Evolutionary conservation across 2,329 filamentous ascomycete species (phyloP).

Genomic region (Pyrenophora seminiperda): DNA sequence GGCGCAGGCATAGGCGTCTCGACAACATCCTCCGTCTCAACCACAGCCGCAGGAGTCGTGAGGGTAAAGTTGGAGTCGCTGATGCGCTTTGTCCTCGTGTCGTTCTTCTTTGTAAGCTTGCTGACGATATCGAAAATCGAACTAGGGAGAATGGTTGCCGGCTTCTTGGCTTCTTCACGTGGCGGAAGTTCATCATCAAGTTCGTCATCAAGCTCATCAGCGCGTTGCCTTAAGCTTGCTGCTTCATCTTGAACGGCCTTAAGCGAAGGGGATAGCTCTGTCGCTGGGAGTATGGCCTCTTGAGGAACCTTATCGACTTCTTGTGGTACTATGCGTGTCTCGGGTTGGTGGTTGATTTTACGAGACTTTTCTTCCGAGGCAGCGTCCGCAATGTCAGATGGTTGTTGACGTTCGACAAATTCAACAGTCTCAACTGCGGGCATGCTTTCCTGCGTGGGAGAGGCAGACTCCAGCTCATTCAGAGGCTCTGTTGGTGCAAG

Average conservation of each 20-base stretch:
- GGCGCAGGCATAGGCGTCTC: slow-evolving; percentile 11
- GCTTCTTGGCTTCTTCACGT: slow-evolving; percentile 14
- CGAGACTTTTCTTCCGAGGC: slow-evolving; percentile 1
- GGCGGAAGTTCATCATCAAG: slow-evolving; percentile 21
- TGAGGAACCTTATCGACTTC: neutral
- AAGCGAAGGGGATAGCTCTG: slow-evolving; percentile 32
- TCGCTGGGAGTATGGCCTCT: neutral
- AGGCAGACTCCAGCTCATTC: slow-evolving; percentile 6
- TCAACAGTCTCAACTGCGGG: neutral
- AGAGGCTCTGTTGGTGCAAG: slow-evolving; percentile 1
- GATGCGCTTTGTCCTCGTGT: slow-evolving; percentile 24
- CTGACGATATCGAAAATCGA: slow-evolving; percentile 37
- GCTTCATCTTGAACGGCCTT: slow-evolving; percentile 35
- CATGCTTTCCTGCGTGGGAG: neutral
- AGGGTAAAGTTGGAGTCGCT: slow-evolving; percentile 24
- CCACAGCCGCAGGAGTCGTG: slow-evolving; percentile 31
- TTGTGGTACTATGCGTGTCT: neutral
- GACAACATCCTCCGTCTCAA: slow-evolving; percentile 29
- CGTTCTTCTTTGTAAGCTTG: slow-evolving; percentile 37
- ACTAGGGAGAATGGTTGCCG: slow-evolving; percentile 16
- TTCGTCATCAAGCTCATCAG: slow-evolving; percentile 33
- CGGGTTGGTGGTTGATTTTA: slow-evolving; percentile 4
- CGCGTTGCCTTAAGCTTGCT: slow-evolving; percentile 33
- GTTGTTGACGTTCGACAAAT: neutral
- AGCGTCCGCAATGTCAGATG: neutral